Percentiles rank a stretch among this genome's conserved stretches.
Evolutionary conservation across 768 basidiomycete genomes (phyloP).

Genomic region (Auriscalpium microsporum): DNA sequence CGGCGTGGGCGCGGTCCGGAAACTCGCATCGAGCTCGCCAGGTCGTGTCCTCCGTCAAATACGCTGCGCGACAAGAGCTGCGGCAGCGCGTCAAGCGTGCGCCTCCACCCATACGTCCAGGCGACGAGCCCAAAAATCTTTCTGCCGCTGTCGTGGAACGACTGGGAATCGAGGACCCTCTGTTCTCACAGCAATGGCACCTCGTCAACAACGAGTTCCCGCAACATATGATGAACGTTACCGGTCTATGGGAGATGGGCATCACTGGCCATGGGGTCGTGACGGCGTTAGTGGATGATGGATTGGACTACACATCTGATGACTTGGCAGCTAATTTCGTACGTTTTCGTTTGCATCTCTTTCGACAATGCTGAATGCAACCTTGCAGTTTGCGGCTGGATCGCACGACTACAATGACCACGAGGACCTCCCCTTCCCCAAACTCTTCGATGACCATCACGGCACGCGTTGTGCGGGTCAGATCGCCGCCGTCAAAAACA

Average conservation of each 20-base stretch:
- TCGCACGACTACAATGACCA: slow-evolving; percentile 98
- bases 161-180: slow-evolving; percentile 71
- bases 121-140: slow-evolving; percentile 20
- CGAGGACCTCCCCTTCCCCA: slow-evolving; percentile 75
- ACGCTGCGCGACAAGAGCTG: slow-evolving; percentile 54
- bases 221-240: slow-evolving; percentile 88
- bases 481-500: slow-evolving; percentile 87
- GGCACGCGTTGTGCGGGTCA: slow-evolving; percentile 98
- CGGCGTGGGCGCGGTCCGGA: slow-evolving; percentile 29
- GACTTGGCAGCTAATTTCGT: slow-evolving; percentile 93
- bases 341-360: slow-evolving; percentile 25
- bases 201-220: slow-evolving; percentile 80
- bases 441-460: slow-evolving; percentile 87
- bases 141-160: slow-evolving; percentile 44
- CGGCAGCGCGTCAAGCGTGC: slow-evolving; percentile 68
- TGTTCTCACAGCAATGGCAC: slow-evolving; percentile 88
- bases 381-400: slow-evolving; percentile 63
- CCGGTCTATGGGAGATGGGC: slow-evolving; percentile 84
- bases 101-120: slow-evolving; percentile 45
- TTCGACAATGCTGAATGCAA: neutral
- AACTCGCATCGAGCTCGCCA: slow-evolving; percentile 30
- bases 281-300: slow-evolving; percentile 89
- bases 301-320: slow-evolving; percentile 80
- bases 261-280: slow-evolving; percentile 82
- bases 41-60: slow-evolving; percentile 48